A percentile compares a stretch with the other conserved stretches of the same genome.
Conservation (phyloP, 2,329 filamentous ascomycete species). For the Cladophialophora bantiana region DNA sequence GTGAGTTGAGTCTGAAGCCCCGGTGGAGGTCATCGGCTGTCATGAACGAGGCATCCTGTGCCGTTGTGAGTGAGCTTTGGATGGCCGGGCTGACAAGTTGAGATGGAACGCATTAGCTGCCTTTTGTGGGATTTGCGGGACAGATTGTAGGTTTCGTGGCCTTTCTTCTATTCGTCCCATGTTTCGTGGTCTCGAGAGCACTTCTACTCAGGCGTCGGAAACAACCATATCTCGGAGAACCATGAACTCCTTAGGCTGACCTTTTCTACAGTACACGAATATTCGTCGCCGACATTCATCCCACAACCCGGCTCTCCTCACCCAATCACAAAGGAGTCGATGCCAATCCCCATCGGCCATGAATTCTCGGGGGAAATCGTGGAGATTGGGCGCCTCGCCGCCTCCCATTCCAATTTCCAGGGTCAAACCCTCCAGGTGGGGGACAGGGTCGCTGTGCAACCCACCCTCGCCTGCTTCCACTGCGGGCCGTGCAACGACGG, state of each 20-base stretch:
- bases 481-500: conserved; percentile 64
- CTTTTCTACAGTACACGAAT: conserved; percentile 54
- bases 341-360: conserved; percentile 69
- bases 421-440: conserved; percentile 55
- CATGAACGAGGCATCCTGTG: not conserved
- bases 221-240: not conserved
- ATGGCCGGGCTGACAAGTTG: conserved; percentile 13
- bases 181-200: not conserved
- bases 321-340: conserved; percentile 62
- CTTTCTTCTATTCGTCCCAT: not conserved
- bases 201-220: not conserved
- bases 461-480: conserved; percentile 64
- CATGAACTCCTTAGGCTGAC: not conserved
- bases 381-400: conserved; percentile 57
- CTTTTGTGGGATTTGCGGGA: conserved; percentile 48
- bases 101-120: conserved; percentile 41
- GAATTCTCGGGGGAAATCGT: conserved; percentile 68
- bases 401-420: not conserved
- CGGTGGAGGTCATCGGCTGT: not conserved
- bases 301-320: conserved; percentile 58
- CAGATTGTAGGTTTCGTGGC: conserved; percentile 45
- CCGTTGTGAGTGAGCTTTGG: not conserved
- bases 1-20: conserved; percentile 23
- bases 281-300: conserved; percentile 57
- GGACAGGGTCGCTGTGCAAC: conserved; percentile 66